Evolutionary conservation across 139 green algal genomes (phyloP).

Genomic region (Micractinium sp.): DNA sequence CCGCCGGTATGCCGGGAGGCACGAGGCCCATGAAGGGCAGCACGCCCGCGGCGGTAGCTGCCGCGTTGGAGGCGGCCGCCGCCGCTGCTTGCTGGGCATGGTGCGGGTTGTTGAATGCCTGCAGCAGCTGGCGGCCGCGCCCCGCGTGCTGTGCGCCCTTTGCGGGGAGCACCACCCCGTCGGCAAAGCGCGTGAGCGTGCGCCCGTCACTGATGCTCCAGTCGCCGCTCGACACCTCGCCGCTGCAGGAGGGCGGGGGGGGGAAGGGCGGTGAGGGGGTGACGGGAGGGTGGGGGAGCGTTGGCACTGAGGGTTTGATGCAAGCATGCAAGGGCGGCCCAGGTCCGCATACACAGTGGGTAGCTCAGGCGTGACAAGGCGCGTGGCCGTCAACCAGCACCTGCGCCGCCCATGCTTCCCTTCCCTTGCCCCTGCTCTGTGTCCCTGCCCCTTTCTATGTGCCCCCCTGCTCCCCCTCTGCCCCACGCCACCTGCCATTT

Average conservation of each 20-base stretch:
- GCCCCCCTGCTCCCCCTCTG: too few relatives aligned
- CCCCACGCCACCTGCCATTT: background rate
- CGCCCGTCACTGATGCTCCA: constrained; percentile 35
- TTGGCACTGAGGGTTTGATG: too few relatives aligned
- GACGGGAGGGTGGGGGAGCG: background rate
- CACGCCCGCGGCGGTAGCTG: constrained; percentile 12
- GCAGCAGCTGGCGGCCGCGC: constrained; percentile 36
- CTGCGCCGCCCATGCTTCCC: too few relatives aligned
- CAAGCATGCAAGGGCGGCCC: too few relatives aligned
- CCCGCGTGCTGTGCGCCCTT: constrained; percentile 31
- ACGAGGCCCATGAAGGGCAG: constrained; percentile 20
- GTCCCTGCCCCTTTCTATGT: too few relatives aligned
- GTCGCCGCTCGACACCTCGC: constrained; percentile 18
- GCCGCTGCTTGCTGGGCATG: constrained; percentile 10
- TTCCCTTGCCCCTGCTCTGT: too few relatives aligned
- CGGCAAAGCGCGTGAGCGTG: constrained; percentile 18
- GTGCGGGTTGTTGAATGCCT: constrained; percentile 33
- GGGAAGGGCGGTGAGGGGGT: background rate
- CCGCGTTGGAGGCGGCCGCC: constrained; percentile 31
- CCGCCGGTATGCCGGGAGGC: background rate
- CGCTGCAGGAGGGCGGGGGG: background rate
- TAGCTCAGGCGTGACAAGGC: background rate
- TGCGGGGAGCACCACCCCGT: constrained; percentile 32
- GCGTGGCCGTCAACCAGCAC: too few relatives aligned
- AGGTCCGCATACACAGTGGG: background rate